phyloP scores from a whole-genome alignment of 768 basidiomycete species.

The Podaxis sp. region DNA sequence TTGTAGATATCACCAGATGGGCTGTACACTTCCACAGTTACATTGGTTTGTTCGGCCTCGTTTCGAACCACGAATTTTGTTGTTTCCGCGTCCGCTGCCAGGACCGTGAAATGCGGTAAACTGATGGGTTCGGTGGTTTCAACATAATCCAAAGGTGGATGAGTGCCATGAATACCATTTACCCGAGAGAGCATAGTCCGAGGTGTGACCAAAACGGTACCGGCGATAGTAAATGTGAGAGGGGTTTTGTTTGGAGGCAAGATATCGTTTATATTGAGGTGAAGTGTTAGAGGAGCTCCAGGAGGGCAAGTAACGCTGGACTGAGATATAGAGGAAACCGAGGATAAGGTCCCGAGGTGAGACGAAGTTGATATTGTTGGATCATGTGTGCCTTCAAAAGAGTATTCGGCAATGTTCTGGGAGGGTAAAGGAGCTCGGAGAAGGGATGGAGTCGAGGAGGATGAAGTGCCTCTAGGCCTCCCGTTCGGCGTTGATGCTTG shows the following conservation, averaged over 20 bases:
- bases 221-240: slow-evolving; percentile 67
- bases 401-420: slow-evolving; percentile 66
- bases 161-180: slow-evolving; percentile 23
- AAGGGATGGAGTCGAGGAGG: slow-evolving; percentile 59
- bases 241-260: slow-evolving; percentile 60
- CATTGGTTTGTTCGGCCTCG: slow-evolving; percentile 43
- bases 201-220: slow-evolving; percentile 61
- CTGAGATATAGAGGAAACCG: slow-evolving; percentile 50
- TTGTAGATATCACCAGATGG: slow-evolving; percentile 51
- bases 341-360: slow-evolving; percentile 40
- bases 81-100: slow-evolving; percentile 64
- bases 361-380: slow-evolving; percentile 34
- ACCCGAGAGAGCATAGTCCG: slow-evolving; percentile 31
- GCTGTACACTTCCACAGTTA: slow-evolving; percentile 62
- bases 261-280: slow-evolving; percentile 80
- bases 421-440: slow-evolving; percentile 74
- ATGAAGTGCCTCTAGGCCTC: slow-evolving; percentile 38
- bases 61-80: slow-evolving; percentile 60
- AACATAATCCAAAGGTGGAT: slow-evolving; percentile 11
- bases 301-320: slow-evolving; percentile 42
- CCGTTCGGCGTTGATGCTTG: slow-evolving; percentile 17
- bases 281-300: slow-evolving; percentile 64
- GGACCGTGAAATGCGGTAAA: slow-evolving; percentile 68
- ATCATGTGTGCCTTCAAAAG: slow-evolving; percentile 61
- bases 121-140: slow-evolving; percentile 46